Base-by-base conservation (phyloP, 345 rosid species). In the Lepidium didymum region DNA sequence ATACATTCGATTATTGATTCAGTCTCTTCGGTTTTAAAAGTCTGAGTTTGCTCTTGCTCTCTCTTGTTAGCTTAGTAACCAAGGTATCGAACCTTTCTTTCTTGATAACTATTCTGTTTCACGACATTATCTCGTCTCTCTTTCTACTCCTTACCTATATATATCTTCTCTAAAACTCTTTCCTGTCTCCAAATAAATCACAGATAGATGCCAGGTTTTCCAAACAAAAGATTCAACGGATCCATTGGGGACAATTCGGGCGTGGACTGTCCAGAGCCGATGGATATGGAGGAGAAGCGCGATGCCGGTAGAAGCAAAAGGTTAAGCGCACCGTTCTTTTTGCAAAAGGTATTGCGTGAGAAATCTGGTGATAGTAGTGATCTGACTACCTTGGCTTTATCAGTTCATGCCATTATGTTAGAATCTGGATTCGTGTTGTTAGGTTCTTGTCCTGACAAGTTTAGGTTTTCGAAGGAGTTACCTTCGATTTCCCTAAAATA, bases 321-420 rank as follows among this genome's bases (percentile, higher is more conserved):
- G 75, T 44, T 73, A 47, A 73, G 81, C 15, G 90, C 75, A 81
- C 90, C 90, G 1, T 81, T 53, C 82, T 87, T 86, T 59, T 72
- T 84, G 72, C 83, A 77, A 83, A 80, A 80, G 56, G 68, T 86
- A 13, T 55, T 87, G 56, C 70, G 73, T 54, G 81, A 81, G 68
- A 88, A 84, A 65, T 59, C 81, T 59, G 81, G 75, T 37, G 77
- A 73, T 47, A 73, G 52, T n/a, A 64, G 74, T n/a, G 73, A 74
- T 29, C 80, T 70, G 33, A 80, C 81, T 76, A 80, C 72, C 10
- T 49, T 88, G 41, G 81, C 78, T 40, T 12, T 80, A 40, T 86
- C 94, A 3, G 79, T 88, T 64, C 97, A 88, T 27, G 90, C 96
- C 0, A 86, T 90, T 27, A 75, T 92, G 47, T 60, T 85, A 36